Evolutionary conservation across 208 protist genomes (phyloP).

Genomic region (Leishmania tarentolae): DNA sequence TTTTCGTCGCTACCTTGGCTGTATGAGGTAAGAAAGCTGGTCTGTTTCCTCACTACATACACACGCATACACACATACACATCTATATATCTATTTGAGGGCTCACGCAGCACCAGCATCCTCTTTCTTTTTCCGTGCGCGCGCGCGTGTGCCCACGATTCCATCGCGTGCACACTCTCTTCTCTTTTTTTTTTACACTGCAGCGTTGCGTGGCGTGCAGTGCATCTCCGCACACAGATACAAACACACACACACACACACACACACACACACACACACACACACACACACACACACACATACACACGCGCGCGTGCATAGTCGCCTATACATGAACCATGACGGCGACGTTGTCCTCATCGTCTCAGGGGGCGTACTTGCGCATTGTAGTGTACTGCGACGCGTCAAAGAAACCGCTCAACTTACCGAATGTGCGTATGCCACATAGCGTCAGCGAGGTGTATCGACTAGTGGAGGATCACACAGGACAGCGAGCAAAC

Average conservation of each 20-base stretch:
- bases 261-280: background rate
- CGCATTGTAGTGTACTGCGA: slow-evolving; percentile 51
- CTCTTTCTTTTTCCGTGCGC: background rate
- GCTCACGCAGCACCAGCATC: background rate
- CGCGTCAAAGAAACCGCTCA: slow-evolving; percentile 15
- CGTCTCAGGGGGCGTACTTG: slow-evolving; percentile 12
- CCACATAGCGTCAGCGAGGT: slow-evolving; percentile 32
- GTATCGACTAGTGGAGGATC: slow-evolving; percentile 23
- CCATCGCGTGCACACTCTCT: background rate
- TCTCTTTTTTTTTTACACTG: background rate
- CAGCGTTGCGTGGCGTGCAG: background rate
- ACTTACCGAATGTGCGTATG: slow-evolving; percentile 16
- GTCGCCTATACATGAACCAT: background rate
- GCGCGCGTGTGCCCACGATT: background rate
- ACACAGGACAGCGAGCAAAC: slow-evolving; percentile 28
- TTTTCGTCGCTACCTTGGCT: background rate
- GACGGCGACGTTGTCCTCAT: background rate
- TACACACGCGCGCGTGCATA: background rate
- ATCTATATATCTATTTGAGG: background rate
- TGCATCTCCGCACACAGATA: background rate
- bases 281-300: background rate
- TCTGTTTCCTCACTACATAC: background rate
- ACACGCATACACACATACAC: background rate
- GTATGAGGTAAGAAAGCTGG: background rate
- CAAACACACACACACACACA: background rate